Conservation (phyloP, 2,329 filamentous ascomycete species). For the Capronia coronata region DNA sequence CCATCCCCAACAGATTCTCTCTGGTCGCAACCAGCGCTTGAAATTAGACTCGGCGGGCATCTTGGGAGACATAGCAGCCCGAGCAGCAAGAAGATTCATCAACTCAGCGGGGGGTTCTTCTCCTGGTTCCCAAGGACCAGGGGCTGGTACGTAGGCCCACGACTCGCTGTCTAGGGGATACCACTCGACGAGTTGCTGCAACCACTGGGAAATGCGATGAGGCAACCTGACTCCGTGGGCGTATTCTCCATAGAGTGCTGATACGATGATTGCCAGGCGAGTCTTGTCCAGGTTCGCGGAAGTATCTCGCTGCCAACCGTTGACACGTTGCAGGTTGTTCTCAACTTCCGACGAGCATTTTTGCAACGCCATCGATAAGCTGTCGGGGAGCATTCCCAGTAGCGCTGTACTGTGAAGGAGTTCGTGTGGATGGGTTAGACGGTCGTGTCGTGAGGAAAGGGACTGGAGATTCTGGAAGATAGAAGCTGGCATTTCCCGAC, state of each 20-base stretch:
- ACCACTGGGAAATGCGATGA: slow-evolving; percentile 35
- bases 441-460: slow-evolving; percentile 11
- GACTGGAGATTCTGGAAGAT: slow-evolving; percentile 11
- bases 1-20: slow-evolving; percentile 39
- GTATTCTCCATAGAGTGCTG: slow-evolving; percentile 23
- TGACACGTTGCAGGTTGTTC: slow-evolving; percentile 1
- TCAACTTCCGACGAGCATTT: slow-evolving; percentile 15
- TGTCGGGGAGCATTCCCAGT: slow-evolving; percentile 21
- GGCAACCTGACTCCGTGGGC: slow-evolving; percentile 28
- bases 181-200: slow-evolving; percentile 25
- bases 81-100: slow-evolving; percentile 20
- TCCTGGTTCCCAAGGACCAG: slow-evolving; percentile 23
- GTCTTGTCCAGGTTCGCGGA: slow-evolving; percentile 13
- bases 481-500: slow-evolving; percentile 6
- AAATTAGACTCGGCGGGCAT: slow-evolving; percentile 12
- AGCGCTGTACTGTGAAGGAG: slow-evolving; percentile 18
- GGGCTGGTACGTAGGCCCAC: slow-evolving; percentile 28
- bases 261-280: slow-evolving; percentile 23
- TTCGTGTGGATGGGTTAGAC: slow-evolving; percentile 21
- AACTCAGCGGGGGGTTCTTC: slow-evolving; percentile 25
- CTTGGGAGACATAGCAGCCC: slow-evolving; percentile 12
- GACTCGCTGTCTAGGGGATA: slow-evolving; percentile 32
- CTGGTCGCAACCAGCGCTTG: slow-evolving; percentile 23
- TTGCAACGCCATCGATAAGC: slow-evolving; percentile 8
- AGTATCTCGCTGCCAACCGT: not conserved